Conservation (phyloP, 805 yeast species). For the Scheffersomyces ergatensis region DNA sequence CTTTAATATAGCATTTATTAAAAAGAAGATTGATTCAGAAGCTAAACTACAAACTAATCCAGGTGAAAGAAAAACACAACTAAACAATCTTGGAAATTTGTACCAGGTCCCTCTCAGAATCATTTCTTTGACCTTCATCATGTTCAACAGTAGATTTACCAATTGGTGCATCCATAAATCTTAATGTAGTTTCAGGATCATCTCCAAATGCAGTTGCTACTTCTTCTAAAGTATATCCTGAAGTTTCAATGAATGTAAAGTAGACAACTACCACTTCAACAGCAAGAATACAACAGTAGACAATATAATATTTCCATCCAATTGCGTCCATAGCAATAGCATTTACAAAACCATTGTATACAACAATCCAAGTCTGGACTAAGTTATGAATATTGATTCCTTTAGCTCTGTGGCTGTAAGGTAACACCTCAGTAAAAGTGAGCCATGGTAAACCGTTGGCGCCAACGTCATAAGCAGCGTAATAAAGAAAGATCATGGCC, state of each 20-base stretch:
- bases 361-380: conserved; percentile 14
- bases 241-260: conserved; percentile 40
- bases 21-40: no score
- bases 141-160: conserved; percentile 5
- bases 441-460: conserved; percentile 46
- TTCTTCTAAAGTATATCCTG: conserved; percentile 43
- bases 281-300: conserved; percentile 28
- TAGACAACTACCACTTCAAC: conserved; percentile 25
- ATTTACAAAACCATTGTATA: conserved; percentile 28
- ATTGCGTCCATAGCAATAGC: conserved; percentile 43
- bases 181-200: conserved; percentile 10
- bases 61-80: no score
- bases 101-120: no score
- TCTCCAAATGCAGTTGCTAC: conserved; percentile 42
- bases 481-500: conserved; percentile 22
- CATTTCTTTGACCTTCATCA: no score
- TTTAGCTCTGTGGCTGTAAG: conserved; percentile 39
- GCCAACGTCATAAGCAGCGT: conserved; percentile 22
- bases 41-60: no score
- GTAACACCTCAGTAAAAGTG: conserved; percentile 43
- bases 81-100: no score
- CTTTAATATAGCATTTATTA: no score
- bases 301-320: conserved; percentile 44
- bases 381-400: conserved; percentile 31
- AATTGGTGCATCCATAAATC: conserved; percentile 2